Conservation (phyloP, 257 asterid genomes). For the Primulina huaijiensis region DNA sequence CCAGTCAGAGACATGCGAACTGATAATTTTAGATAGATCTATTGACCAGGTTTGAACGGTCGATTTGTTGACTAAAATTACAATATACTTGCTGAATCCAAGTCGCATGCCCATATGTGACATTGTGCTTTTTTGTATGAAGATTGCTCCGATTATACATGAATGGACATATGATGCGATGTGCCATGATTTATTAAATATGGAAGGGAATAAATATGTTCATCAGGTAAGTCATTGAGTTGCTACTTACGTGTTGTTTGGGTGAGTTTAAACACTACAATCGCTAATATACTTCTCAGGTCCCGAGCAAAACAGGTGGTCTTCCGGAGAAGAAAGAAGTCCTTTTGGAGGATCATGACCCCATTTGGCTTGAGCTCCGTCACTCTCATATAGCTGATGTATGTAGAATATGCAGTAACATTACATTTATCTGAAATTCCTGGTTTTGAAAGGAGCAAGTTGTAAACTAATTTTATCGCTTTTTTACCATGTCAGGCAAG, state of each 20-base stretch:
- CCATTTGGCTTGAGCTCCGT: slow-evolving; percentile 98
- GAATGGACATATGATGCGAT: slow-evolving; percentile 99
- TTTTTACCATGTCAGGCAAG: slow-evolving; percentile 69
- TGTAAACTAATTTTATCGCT: slow-evolving; percentile 28
- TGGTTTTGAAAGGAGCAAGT: slow-evolving; percentile 11
- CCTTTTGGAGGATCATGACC: slow-evolving; percentile 97
- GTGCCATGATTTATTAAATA: slow-evolving; percentile 90
- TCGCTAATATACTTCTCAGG: slow-evolving; percentile 40
- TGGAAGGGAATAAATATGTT: slow-evolving; percentile 96
- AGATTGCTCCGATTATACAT: slow-evolving; percentile 97
- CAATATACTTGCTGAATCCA: slow-evolving; percentile 4
- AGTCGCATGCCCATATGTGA: slow-evolving; percentile 7
- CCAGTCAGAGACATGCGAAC: slow-evolving; percentile 92
- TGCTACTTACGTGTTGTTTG: slow-evolving; percentile 4
- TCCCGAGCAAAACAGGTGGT: slow-evolving; percentile 77
- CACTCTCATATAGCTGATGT: slow-evolving; percentile 99
- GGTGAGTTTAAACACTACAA: neutral
- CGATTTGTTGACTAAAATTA: slow-evolving; percentile 11
- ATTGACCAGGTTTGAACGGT: slow-evolving; percentile 73
- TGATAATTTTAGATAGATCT: slow-evolving; percentile 95
- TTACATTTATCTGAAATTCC: slow-evolving; percentile 17
- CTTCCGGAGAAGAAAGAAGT: slow-evolving; percentile 92
- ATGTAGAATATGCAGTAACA: slow-evolving; percentile 32
- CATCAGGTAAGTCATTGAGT: slow-evolving; percentile 64
- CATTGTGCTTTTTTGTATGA: slow-evolving; percentile 21